These are phyloP conservation scores for Boletus sp. DNA, from an alignment of 1,284 basidiomycete genomes.

Conservation along the genomic window DNA sequence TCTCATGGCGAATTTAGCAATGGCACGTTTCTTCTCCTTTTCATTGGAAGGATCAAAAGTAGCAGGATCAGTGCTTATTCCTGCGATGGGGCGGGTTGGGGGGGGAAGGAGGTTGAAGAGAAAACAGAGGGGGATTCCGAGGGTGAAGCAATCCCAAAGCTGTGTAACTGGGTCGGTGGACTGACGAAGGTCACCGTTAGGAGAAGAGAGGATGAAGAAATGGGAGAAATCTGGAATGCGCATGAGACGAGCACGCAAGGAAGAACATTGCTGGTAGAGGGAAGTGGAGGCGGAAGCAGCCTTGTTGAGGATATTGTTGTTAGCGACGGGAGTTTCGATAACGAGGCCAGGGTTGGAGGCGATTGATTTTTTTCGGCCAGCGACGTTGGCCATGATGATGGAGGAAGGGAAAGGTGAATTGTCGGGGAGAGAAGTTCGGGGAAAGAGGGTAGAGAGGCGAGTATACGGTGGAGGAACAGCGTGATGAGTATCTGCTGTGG, in stretches of 20 bases:
- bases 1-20: conserved; percentile 76
- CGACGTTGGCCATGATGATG: conserved; percentile 57
- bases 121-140: conserved; percentile 91
- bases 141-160: conserved; percentile 90
- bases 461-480: neutral
- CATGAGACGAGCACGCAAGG: conserved; percentile 67
- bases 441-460: neutral
- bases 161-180: conserved; percentile 87
- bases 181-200: conserved; percentile 56
- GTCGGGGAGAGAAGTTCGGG: neutral
- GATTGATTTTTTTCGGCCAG: conserved; percentile 80
- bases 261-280: conserved; percentile 84
- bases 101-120: conserved; percentile 89
- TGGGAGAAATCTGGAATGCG: conserved; percentile 67
- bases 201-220: conserved; percentile 61
- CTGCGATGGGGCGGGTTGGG: conserved; percentile 56
- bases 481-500: conserved; percentile 10
- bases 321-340: conserved; percentile 69
- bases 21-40: conserved; percentile 73
- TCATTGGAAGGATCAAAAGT: conserved; percentile 68
- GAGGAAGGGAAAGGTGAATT: neutral
- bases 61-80: conserved; percentile 63
- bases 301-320: conserved; percentile 83
- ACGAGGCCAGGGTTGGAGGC: conserved; percentile 59
- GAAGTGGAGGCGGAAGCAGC: conserved; percentile 76